A percentile compares a stretch with the other conserved stretches of the same genome.
Conservation (phyloP, 2,329 filamentous ascomycete species). For the Monosporascus cannonballus region DNA sequence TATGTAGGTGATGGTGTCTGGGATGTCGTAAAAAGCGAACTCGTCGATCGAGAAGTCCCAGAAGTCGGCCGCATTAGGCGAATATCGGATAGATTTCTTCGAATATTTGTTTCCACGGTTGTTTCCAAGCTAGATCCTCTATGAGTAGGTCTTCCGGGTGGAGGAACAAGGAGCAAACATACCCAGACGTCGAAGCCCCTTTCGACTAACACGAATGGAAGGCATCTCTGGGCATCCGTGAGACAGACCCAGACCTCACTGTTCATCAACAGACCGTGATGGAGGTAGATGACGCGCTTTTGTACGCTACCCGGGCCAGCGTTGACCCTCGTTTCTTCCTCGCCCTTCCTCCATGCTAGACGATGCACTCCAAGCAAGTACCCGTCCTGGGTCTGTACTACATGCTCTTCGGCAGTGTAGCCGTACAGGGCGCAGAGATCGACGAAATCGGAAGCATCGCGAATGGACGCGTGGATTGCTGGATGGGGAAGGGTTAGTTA, state of each 20-base stretch:
- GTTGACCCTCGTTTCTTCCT: conserved; percentile 76
- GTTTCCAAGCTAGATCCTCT: conserved; percentile 66
- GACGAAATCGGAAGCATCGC: conserved; percentile 84
- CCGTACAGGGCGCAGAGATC: conserved; percentile 90
- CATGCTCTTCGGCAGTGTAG: conserved; percentile 92
- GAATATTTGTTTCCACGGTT: conserved; percentile 99
- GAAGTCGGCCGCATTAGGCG: conserved; percentile 71
- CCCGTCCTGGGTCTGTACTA: conserved; percentile 90
- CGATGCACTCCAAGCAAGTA: conserved; percentile 88
- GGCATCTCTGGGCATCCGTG: conserved; percentile 76
- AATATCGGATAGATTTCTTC: conserved; percentile 77
- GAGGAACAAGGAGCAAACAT: conserved; percentile 27
- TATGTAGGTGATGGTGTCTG: conserved; percentile 89
- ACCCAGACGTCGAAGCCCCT: conserved; percentile 94
- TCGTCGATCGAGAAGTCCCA: conserved; percentile 99
- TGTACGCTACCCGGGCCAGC: conserved; percentile 57
- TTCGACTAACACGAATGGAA: conserved; percentile 86
- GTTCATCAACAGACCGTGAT: conserved; percentile 97
- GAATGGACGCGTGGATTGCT: conserved; percentile 69
- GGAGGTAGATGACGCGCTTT: conserved; percentile 88
- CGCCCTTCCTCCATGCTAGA: conserved; percentile 74
- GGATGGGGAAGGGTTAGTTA: conserved; percentile 48
- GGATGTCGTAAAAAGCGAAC: conserved; percentile 96
- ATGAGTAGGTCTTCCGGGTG: conserved; percentile 20
- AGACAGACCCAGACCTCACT: conserved; percentile 97